Conservation (phyloP, 352 stramenopile species). For the Globisporangium acanthophoron region DNA sequence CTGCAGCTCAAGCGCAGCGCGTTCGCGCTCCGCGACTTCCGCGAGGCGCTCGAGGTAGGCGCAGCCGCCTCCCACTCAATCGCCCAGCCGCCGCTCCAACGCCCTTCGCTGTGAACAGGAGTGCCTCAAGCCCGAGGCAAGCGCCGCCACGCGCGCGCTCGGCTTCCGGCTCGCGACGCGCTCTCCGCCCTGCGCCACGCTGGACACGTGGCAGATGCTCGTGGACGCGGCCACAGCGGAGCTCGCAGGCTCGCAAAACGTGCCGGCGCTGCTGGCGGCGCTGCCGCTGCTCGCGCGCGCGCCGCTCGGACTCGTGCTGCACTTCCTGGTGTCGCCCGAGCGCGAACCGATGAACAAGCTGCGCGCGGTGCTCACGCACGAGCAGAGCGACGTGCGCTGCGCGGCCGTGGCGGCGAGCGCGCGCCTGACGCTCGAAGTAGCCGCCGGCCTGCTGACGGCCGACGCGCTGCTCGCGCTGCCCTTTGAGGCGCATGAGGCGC, state of each 20-base stretch:
- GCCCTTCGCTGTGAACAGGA: slow-evolving; percentile 21
- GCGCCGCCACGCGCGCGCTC: slow-evolving; percentile 48
- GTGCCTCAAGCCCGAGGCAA: slow-evolving; percentile 63
- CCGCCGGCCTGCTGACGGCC: slow-evolving; percentile 34
- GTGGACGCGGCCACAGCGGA: slow-evolving; percentile 58
- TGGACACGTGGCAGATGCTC: slow-evolving; percentile 58
- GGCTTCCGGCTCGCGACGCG: slow-evolving; percentile 61
- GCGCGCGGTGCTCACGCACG: slow-evolving; percentile 55
- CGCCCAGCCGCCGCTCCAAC: background rate
- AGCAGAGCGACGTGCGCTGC: slow-evolving; percentile 52
- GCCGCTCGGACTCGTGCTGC: slow-evolving; percentile 49
- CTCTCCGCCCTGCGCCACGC: slow-evolving; percentile 47
- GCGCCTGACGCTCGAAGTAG: slow-evolving; percentile 43
- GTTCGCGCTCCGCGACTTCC: slow-evolving; percentile 54
- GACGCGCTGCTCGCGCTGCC: slow-evolving; percentile 65
- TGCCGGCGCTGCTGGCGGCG: slow-evolving; percentile 36
- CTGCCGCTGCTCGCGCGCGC: slow-evolving; percentile 53
- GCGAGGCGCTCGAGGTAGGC: slow-evolving; percentile 45
- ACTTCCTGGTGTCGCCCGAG: slow-evolving; percentile 59
- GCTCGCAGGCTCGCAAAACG: slow-evolving; percentile 65
- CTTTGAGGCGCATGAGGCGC: slow-evolving; percentile 79
- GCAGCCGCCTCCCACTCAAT: no score
- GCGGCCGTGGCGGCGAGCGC: slow-evolving; percentile 55
- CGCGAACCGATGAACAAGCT: slow-evolving; percentile 80
- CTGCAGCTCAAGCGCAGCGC: slow-evolving; percentile 55